Percentiles rank a stretch among this genome's conserved stretches.
Evolutionary conservation across 2,329 filamentous ascomycete genomes (phyloP).

Genomic region (Alternaria sp.): DNA sequence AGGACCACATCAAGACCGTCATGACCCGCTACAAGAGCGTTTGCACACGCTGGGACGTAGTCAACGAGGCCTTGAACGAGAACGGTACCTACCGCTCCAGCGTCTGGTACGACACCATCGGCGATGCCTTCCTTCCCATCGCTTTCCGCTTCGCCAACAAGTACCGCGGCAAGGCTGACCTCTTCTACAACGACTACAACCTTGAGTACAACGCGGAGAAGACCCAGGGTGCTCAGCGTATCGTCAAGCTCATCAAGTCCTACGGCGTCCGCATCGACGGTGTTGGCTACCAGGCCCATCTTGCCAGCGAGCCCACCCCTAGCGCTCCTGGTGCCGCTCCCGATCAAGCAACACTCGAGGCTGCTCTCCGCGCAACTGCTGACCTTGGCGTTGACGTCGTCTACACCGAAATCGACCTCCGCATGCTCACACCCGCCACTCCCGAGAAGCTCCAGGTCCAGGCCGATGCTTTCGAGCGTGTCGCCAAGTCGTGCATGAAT

Average conservation of each 20-base stretch:
- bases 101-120: slow-evolving; percentile 53
- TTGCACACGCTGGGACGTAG: slow-evolving; percentile 51
- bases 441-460: slow-evolving; percentile 55
- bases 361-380: slow-evolving; percentile 60
- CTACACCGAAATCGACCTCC: slow-evolving; percentile 68
- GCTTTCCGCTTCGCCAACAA: slow-evolving; percentile 52
- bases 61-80: slow-evolving; percentile 48
- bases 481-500: slow-evolving; percentile 47
- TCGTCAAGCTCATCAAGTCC: slow-evolving; percentile 50
- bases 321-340: slow-evolving; percentile 51
- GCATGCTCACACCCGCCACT: slow-evolving; percentile 57
- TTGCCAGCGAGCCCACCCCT: slow-evolving; percentile 60
- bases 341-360: slow-evolving; percentile 52
- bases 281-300: slow-evolving; percentile 68
- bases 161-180: slow-evolving; percentile 48
- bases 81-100: slow-evolving; percentile 53
- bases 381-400: slow-evolving; percentile 64
- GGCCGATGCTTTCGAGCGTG: slow-evolving; percentile 54
- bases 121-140: slow-evolving; percentile 54
- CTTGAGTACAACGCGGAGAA: slow-evolving; percentile 62
- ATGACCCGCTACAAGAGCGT: slow-evolving; percentile 49
- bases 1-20: slow-evolving; percentile 51
- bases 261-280: slow-evolving; percentile 62
- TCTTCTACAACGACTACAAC: slow-evolving; percentile 70
- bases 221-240: slow-evolving; percentile 41